These are phyloP conservation scores for Backusella australiensis DNA, from an alignment of 192 early-diverging fungal genomes.

Conservation along the genomic window DNA sequence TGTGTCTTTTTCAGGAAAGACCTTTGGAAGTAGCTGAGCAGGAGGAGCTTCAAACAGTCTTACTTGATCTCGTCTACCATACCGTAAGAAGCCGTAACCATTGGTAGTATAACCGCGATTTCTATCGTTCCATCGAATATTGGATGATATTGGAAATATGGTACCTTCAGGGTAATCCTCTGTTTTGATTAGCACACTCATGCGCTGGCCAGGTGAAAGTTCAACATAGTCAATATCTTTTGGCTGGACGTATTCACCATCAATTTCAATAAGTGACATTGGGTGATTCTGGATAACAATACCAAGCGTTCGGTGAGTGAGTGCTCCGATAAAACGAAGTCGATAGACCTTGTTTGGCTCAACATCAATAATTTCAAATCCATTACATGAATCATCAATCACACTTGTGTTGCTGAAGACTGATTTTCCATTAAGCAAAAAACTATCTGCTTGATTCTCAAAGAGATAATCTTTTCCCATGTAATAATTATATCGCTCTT, in stretches of 20 bases:
- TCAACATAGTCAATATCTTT: constrained; percentile 36
- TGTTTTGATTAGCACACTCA: constrained; percentile 42
- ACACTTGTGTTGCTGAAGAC: background rate
- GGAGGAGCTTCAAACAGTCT: background rate
- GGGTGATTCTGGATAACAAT: constrained; percentile 41
- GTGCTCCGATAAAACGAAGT: constrained; percentile 40
- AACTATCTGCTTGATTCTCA: background rate
- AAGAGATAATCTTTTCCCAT: background rate
- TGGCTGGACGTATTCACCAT: constrained; percentile 42
- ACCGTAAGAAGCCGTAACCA: background rate
- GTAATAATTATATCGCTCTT: background rate
- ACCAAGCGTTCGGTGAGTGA: constrained; percentile 33
- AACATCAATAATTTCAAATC: constrained; percentile 19
- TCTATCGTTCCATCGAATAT: background rate
- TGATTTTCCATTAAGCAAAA: constrained; percentile 13
- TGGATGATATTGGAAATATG: background rate
- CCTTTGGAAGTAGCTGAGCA: background rate
- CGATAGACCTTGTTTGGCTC: constrained; percentile 28
- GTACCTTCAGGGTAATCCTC: constrained; percentile 9
- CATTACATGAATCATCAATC: background rate
- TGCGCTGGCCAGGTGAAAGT: constrained; percentile 42
- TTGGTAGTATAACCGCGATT: background rate
- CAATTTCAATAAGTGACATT: constrained; percentile 48
- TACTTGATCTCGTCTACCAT: background rate
- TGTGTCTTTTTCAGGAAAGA: background rate